Evolutionary conservation across 2,329 filamentous ascomycete species (phyloP), one percentile per base, ranked within the genome.

Genomic region (Drechslerella stenobrocha): DNA sequence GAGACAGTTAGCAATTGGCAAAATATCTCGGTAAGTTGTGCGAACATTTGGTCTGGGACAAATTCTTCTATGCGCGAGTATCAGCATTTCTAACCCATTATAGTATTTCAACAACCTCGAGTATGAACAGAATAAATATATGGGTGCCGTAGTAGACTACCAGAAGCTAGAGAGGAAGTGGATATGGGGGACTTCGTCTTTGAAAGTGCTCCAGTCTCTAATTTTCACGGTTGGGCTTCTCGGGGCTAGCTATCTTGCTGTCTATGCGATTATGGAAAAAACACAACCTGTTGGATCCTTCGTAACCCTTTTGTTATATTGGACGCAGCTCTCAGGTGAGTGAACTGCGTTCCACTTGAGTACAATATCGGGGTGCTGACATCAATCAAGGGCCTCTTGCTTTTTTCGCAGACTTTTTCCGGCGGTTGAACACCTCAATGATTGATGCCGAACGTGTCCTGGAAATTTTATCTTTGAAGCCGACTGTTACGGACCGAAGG

Each of bases 231-330:
- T 81, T 42, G 80, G 80, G 1, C 77, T 82, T 57, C 72, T 81
- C 37, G 76, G 79, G 69, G 79, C 77, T 70, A 77, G 79, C 73
- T 74, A 82, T 51, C 77, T 84, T 11, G 83, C 81, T 2, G 79
- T 81, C 5, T 79, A 80, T 59, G 78, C 82, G 69, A 80, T 85
- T 30, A 76, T 78, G 0, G 76, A 77, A 34, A 80, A 80, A 0
- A 73, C 74, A 6, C 79, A 79, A 44, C 78, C 80, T 0, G 77
- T 85, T 9, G 84, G 84, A 37, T 81, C 81, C 64, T 85, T 89
- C 67, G 82, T 88, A 2, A 84, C 84, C 15, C 75, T 89, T 23
- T 77, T 86, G 13, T 80, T 82, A 30, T 88, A 87, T 74, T 89
- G 86, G 86, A 75, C 76, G 72, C 75, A 80, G 74, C 67, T 82